phyloP scores from a whole-genome alignment of 768 basidiomycete species.

The Rhodotorula toruloides region DNA sequence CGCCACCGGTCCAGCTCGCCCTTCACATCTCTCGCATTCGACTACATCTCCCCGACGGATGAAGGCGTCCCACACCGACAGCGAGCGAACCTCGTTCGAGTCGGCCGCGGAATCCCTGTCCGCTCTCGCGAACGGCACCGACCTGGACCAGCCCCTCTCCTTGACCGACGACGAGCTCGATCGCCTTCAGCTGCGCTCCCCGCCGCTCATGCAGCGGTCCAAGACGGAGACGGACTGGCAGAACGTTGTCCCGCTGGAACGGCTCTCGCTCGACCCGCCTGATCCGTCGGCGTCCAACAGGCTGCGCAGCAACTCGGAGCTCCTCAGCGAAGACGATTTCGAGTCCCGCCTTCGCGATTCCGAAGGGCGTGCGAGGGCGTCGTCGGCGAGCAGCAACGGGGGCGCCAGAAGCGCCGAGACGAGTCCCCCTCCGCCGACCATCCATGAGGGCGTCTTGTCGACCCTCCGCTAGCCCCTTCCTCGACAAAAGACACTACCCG shows the following conservation, averaged over 20 bases:
- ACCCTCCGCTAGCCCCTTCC: no score
- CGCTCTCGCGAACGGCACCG: background rate
- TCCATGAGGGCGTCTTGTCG: no score
- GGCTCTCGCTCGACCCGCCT: background rate
- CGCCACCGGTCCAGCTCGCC: background rate
- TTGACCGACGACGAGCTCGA: constrained; percentile 37
- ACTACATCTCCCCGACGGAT: constrained; percentile 4
- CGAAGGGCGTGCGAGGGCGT: background rate
- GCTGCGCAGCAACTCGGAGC: no score
- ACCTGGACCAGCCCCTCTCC: background rate
- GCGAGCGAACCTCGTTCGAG: constrained; percentile 32
- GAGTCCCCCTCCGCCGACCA: no score
- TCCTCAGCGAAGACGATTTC: constrained; percentile 26
- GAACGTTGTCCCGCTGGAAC: background rate
- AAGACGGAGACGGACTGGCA: constrained; percentile 26
- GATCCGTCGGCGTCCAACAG: background rate
- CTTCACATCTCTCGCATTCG: constrained; percentile 5
- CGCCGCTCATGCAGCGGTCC: constrained; percentile 30
- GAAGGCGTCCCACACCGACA: background rate
- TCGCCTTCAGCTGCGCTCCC: constrained; percentile 16
- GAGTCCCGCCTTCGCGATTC: background rate
- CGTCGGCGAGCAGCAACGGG: background rate
- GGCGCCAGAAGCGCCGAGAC: background rate
- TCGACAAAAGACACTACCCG: no score
- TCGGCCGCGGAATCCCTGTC: constrained; percentile 16